Percentiles rank a stretch among this genome's conserved stretches.
These are phyloP conservation scores for Phyllosticta citriasiana DNA, from an alignment of 2,329 filamentous ascomycete species.

Conservation along the genomic window DNA sequence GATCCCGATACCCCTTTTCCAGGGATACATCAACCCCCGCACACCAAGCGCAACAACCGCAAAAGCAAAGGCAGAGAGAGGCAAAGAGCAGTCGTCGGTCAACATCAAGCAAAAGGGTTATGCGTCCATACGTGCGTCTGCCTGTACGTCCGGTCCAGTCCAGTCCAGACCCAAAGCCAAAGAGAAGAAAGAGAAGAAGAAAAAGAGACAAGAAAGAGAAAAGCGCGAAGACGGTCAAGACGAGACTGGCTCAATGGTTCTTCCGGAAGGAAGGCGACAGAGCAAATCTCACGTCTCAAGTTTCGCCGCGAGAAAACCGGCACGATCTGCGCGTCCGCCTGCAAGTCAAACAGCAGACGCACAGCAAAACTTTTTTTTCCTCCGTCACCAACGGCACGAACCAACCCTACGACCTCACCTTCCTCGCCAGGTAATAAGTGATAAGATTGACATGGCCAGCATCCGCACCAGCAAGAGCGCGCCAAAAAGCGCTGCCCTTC, in stretches of 20 bases:
- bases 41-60: too few species aligned
- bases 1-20: too few species aligned
- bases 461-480: constrained; percentile 42
- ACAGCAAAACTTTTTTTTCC: not conserved
- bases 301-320: too few species aligned
- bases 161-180: not conserved
- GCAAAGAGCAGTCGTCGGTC: too few species aligned
- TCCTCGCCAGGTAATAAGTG: constrained; percentile 71
- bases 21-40: too few species aligned
- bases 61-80: too few species aligned
- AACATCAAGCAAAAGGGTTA: not conserved
- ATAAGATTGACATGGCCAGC: constrained; percentile 69
- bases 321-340: too few species aligned
- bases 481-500: constrained; percentile 52
- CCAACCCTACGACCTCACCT: constrained; percentile 40
- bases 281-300: too few species aligned
- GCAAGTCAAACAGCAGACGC: not conserved
- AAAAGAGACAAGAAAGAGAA: not conserved
- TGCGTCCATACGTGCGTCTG: not conserved
- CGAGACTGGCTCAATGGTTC: not conserved
- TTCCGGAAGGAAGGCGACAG: too few species aligned
- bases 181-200: not conserved
- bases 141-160: not conserved
- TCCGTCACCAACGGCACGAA: not conserved
- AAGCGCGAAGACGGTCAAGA: not conserved